These are phyloP conservation scores for Aspergillus indologenus DNA, from an alignment of 495 filamentous ascomycete genomes.

Conservation along the genomic window DNA sequence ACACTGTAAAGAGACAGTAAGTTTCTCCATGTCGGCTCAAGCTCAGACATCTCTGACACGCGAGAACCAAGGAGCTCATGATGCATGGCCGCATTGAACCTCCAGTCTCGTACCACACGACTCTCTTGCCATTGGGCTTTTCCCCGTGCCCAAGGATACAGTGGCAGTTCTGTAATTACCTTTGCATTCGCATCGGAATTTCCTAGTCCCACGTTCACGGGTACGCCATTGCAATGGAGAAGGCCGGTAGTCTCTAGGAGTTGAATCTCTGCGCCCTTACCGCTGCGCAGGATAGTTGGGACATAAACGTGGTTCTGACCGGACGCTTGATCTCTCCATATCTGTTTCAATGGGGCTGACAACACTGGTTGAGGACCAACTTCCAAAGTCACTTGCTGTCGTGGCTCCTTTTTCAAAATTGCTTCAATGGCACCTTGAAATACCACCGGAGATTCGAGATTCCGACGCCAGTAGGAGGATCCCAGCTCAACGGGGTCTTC, in stretches of 20 bases:
- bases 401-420: background rate
- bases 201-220: background rate
- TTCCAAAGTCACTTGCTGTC: constrained; percentile 35
- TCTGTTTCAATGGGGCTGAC: constrained; percentile 55
- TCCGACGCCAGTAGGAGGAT: constrained; percentile 24
- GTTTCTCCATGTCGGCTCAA: constrained; percentile 36
- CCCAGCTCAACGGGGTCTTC: too few relatives aligned
- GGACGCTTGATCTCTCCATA: background rate
- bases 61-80: constrained; percentile 35
- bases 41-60: constrained; percentile 18
- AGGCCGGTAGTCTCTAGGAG: constrained; percentile 17
- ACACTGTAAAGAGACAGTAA: constrained; percentile 27
- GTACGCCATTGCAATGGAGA: constrained; percentile 14
- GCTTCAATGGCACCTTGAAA: constrained; percentile 18
- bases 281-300: too few relatives aligned
- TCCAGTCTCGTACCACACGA: constrained; percentile 25
- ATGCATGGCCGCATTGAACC: constrained; percentile 19
- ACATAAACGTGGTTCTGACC: constrained; percentile 5
- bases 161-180: constrained; percentile 27
- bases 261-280: background rate
- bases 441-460: constrained; percentile 31
- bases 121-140: constrained; percentile 32
- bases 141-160: constrained; percentile 38
- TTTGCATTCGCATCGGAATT: background rate
- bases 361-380: constrained; percentile 61